Evolutionary conservation across 2,329 filamentous ascomycete species (phyloP).

Genomic region (Chaetomium strumarium): DNA sequence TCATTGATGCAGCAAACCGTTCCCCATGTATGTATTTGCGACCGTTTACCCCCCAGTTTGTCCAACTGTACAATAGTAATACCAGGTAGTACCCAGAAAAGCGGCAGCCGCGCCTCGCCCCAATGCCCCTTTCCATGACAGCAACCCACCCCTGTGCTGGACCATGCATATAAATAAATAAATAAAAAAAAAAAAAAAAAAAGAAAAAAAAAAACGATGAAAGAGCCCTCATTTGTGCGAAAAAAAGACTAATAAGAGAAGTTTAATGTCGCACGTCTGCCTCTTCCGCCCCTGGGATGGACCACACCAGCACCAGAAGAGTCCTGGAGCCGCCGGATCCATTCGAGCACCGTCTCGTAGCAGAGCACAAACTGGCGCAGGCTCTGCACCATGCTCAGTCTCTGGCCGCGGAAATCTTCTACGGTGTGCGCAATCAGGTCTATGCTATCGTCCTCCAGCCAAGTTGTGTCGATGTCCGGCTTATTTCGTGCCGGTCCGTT

Average conservation of each 20-base stretch:
- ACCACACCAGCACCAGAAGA: slow-evolving; percentile 3
- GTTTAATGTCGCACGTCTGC: slow-evolving; percentile 32
- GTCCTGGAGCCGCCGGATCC: slow-evolving; percentile 55
- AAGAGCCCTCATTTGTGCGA: neutral
- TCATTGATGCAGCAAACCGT: too few relatives aligned
- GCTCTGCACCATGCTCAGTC: slow-evolving; percentile 95
- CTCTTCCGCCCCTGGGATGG: slow-evolving; percentile 20
- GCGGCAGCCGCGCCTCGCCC: too few relatives aligned
- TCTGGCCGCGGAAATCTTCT: slow-evolving; percentile 80
- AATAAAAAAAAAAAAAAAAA: neutral
- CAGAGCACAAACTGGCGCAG: slow-evolving; percentile 90
- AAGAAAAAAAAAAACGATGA: neutral
- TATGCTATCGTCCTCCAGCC: slow-evolving; percentile 62
- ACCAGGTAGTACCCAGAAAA: too few relatives aligned
- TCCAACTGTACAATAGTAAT: too few relatives aligned
- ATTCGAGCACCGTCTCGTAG: slow-evolving; percentile 91
- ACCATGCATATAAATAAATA: too few relatives aligned
- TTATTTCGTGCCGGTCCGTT: neutral
- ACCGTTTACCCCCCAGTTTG: too few relatives aligned
- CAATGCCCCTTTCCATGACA: too few relatives aligned
- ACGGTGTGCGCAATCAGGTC: slow-evolving; percentile 85
- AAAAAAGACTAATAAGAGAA: slow-evolving; percentile 12
- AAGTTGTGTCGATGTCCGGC: slow-evolving; percentile 44
- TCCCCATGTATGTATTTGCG: too few relatives aligned
- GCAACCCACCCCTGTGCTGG: too few relatives aligned